Evolutionary conservation across 805 yeast genomes (phyloP), one percentile per base, ranked within the genome.

Genomic region (Yarrowia sp.): DNA sequence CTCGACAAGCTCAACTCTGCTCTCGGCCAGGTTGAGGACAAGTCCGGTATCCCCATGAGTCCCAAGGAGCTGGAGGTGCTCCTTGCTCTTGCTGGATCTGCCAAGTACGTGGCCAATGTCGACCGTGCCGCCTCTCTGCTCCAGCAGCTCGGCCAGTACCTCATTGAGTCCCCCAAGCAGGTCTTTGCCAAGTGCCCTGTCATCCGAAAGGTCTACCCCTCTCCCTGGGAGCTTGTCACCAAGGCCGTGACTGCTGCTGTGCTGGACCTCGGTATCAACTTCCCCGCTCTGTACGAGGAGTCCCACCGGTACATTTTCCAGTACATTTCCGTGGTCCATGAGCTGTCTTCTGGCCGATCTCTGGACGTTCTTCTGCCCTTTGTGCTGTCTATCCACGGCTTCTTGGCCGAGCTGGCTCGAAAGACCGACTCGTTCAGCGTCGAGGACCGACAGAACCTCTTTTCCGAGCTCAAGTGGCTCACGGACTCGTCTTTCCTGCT

Each of bases 61-160:
- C 70, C 73, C 11, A 73, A 73, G 9, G 85, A 84, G 74, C 80
- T 81, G 69, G 90, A 88, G 71, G 82, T 84, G 5, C 78, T 88
- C 70, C 72, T 84, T 55, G 89, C 91, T 0, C 76, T 89, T 36
- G 85, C 89, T 70, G 79, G 79, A 36, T 78, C 86, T 14, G 80
- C 86, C 8, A 71, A 74, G 3, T 71, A 72, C 42, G 73, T 82
- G 68, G 74, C 75, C 69, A 80, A 78, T 67, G 74, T 75, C 32
- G 73, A 71, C 7, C 85, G 84, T 52, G 88, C 85, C 5, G 73
- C 77, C 14, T 69, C 77, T 10, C 74, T 87, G 42, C 73, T 84
- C n/a, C 76, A 78, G 8, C 83, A 84, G 69, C 79, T 88, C 63
- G 76, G 81, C 8, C 71, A 75, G 15, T 86, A 86, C 72, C 77